Evolutionary conservation across 768 basidiomycete species (phyloP), one percentile per base, ranked within the genome.

Genomic region (Amanita thiersii): DNA sequence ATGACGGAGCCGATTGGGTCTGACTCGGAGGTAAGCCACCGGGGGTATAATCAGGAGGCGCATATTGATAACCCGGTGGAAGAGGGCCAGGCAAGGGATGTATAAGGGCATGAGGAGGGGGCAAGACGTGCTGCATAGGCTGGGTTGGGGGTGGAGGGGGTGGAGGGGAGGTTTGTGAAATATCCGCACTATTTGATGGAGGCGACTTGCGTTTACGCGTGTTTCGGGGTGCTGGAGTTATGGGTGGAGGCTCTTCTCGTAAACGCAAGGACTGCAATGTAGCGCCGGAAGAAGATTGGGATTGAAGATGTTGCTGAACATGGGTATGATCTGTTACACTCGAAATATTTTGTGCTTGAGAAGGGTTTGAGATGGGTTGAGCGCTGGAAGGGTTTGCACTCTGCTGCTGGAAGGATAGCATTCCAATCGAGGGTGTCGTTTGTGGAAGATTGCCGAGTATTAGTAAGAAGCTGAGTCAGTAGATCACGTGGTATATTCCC

Each of bases 141-240:
- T 61, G 63, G 0, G 61, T 58, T 46, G 17, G 59, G 31, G 43
- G 60, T 55, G 37, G 64, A 28, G 47, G 65, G 29, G 43, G 67
- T 18, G 40, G 58, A 15, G 52, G 60, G 3, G 51, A 56, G 2
- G 47, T 48, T 18, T 49, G 59, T 17, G 50, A 52, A n/a, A 43
- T 56, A 17, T 52, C 61, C 18, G 58, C 46, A 32, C 64, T 50
- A 14, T 65, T 54, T 2, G 82, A 72, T 5, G 82, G 81, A 0
- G n/a, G n/a, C n/a, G 82, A 54, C 59, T 87, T 87, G 52, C 85
- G 75, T 56, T 87, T 87, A 44, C 82, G 71, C 23, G 66, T 55
- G 8, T 62, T 45, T 34, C 75, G 70, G 36, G 67, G 45, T 10
- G 71, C 58, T 29, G 70, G 66, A 31, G 61, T 64, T 58, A 68